phyloP scores from a whole-genome alignment of 352 stramenopile genomes.

The Phytophthora palmivora region DNA sequence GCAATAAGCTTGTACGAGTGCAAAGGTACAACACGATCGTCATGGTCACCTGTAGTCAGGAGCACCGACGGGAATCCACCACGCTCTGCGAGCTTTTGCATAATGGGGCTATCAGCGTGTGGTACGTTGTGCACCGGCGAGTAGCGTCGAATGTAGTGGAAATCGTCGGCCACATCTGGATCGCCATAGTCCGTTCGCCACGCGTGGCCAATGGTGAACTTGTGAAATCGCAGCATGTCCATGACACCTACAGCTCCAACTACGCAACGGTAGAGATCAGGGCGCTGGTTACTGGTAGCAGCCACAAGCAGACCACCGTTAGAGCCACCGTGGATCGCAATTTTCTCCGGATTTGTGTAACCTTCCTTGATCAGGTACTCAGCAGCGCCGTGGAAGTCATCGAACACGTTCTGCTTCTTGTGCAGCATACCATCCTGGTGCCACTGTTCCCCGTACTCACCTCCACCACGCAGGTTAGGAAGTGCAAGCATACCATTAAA shows the following conservation, averaged over 20 bases:
- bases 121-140: slow-evolving; percentile 92
- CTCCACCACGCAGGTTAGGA: slow-evolving; percentile 94
- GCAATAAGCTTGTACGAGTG: slow-evolving; percentile 93
- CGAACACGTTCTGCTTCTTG: slow-evolving; percentile 95
- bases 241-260: slow-evolving; percentile 94
- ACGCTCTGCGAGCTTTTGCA: slow-evolving; percentile 55
- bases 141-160: slow-evolving; percentile 87
- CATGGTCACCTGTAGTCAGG: slow-evolving; percentile 90
- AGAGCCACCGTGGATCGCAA: slow-evolving; percentile 92
- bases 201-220: slow-evolving; percentile 93
- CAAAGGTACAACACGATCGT: slow-evolving; percentile 90
- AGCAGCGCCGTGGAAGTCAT: slow-evolving; percentile 96
- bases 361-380: slow-evolving; percentile 91
- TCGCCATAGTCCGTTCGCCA: slow-evolving; percentile 91
- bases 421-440: slow-evolving; percentile 93
- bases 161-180: slow-evolving; percentile 79
- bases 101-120: slow-evolving; percentile 47
- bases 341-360: slow-evolving; percentile 91
- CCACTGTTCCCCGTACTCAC: slow-evolving; percentile 94
- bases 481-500: slow-evolving; percentile 92
- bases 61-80: slow-evolving; percentile 85
- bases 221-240: slow-evolving; percentile 97
- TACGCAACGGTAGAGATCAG: slow-evolving; percentile 93
- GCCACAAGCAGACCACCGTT: slow-evolving; percentile 95
- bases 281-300: slow-evolving; percentile 89